Evolutionary conservation across 2,329 filamentous ascomycete genomes (phyloP), one percentile per base, ranked within the genome.

Genomic region (Claviceps purpurea): DNA sequence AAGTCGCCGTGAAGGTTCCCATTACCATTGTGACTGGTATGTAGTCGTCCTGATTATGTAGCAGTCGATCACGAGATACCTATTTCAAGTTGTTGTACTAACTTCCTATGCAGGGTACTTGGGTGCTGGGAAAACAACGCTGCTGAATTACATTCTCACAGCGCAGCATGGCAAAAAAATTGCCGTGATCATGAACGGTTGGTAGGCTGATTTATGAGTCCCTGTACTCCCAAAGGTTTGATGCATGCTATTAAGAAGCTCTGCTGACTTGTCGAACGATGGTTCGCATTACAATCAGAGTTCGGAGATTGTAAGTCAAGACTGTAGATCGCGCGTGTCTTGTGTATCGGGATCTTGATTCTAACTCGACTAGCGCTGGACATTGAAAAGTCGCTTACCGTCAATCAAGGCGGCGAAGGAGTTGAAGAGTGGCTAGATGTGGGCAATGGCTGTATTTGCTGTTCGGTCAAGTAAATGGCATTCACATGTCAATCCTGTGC

Each of bases 101-200:
- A 52, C 43, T 22, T 14, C 16, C 4, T n/a, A 16, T 30, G 2
- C 56, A 93, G 89, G 93, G 3, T 98, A 98, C 63, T 78, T 98
- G 4, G 93, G 93, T 18, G 89, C 93, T 8, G 93, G 93, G 18
- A 98, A 98, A 69, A 97, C 91, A 0, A 97, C 91, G 0, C 70
- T 97, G 34, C 74, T 98, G 54, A 97, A 98, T 67, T 95, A 97
- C 66, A 97, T 98, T 56, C 74, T 98, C 50, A 95, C 86, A 30
- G 89, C 90, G 53, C 84, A 91, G 55, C 93, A 98, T 75, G 91
- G 91, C 66, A 97, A 97, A 75, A 95, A 89, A 63, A 93, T 98
- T 66, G 93, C 93, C 11, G 93, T 98, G 14, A 97, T 98, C 53
- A 80, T 98, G 73, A 98, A 98, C 68, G 89, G 88, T 64, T 55